Evolutionary conservation across 306 rosid genomes (phyloP).

Genomic region (Erythrophleum fordii): DNA sequence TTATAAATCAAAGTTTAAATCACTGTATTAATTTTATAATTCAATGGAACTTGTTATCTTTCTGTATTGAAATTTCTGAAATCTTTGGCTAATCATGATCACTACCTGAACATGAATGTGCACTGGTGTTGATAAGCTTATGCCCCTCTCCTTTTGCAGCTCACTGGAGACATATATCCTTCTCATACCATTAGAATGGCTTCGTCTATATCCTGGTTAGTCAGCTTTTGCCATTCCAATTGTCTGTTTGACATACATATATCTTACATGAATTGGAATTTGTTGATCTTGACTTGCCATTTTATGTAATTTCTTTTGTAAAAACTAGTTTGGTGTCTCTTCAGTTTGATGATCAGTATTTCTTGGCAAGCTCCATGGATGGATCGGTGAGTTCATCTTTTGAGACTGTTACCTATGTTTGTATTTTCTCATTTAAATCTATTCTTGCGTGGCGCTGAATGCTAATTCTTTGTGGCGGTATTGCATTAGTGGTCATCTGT

Average conservation of each 20-base stretch:
- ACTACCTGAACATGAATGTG: background rate
- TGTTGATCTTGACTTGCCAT: slow-evolving; percentile 14
- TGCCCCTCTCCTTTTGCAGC: slow-evolving; percentile 50
- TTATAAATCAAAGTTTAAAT: slow-evolving; percentile 3
- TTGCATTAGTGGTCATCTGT: slow-evolving; percentile 22
- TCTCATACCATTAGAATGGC: slow-evolving; percentile 72
- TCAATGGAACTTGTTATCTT: slow-evolving; percentile 7
- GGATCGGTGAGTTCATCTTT: slow-evolving; percentile 76
- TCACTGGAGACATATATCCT: slow-evolving; percentile 63
- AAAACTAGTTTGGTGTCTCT: slow-evolving; percentile 73
- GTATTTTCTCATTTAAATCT: background rate
- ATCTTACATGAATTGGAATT: slow-evolving; percentile 4
- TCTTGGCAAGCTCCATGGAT: slow-evolving; percentile 96
- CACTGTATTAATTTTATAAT: background rate
- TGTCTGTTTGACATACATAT: slow-evolving; percentile 23
- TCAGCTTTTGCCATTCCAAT: slow-evolving; percentile 31
- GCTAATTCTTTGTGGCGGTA: slow-evolving; percentile 12
- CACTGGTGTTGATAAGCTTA: slow-evolving; percentile 37
- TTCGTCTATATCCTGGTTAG: slow-evolving; percentile 82
- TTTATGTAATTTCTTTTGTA: slow-evolving; percentile 36
- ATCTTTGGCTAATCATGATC: slow-evolving; percentile 15
- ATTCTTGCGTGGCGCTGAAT: slow-evolving; percentile 5
- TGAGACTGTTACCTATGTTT: slow-evolving; percentile 14
- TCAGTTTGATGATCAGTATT: slow-evolving; percentile 79
- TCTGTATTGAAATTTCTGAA: background rate